phyloP scores from a whole-genome alignment of 2,329 filamentous ascomycete species.

The Neospermospora avenae region DNA sequence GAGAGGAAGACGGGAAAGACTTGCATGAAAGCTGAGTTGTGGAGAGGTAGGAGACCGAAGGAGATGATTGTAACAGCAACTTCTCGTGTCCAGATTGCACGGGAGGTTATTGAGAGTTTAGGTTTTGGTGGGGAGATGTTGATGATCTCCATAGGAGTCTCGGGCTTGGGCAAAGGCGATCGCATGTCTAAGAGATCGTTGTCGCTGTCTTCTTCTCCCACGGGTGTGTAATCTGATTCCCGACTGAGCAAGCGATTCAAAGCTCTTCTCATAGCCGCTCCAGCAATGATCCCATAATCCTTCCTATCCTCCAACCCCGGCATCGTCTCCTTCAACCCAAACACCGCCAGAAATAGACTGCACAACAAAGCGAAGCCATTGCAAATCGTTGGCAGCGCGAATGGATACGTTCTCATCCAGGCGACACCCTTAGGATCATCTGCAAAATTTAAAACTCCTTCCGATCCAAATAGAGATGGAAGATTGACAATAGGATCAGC shows the following conservation, averaged over 20 bases:
- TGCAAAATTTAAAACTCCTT: slow-evolving; percentile 36
- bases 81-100: slow-evolving; percentile 33
- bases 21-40: slow-evolving; percentile 59
- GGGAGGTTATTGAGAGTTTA: slow-evolving; percentile 29
- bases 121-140: slow-evolving; percentile 8
- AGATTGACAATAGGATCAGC: slow-evolving; percentile 40
- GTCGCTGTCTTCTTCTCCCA: slow-evolving; percentile 10
- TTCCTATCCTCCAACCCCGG: slow-evolving; percentile 32
- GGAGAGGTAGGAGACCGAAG: slow-evolving; percentile 68
- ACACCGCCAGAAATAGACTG: slow-evolving; percentile 35
- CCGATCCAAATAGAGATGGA: slow-evolving; percentile 41
- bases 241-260: slow-evolving; percentile 11
- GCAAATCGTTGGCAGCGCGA: slow-evolving; percentile 41
- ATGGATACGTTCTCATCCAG: slow-evolving; percentile 42
- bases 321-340: slow-evolving; percentile 38
- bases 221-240: slow-evolving; percentile 12
- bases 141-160: neutral
- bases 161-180: neutral
- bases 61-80: slow-evolving; percentile 52
- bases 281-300: slow-evolving; percentile 27
- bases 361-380: slow-evolving; percentile 33
- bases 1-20: slow-evolving; percentile 60
- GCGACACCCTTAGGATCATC: slow-evolving; percentile 35
- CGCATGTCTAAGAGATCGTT: slow-evolving; percentile 11
- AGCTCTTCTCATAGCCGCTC: slow-evolving; percentile 15